A percentile compares a stretch with the other conserved stretches of the same genome.
Evolutionary conservation across 768 basidiomycete genomes (phyloP).

Genomic region (Mycena crocata): DNA sequence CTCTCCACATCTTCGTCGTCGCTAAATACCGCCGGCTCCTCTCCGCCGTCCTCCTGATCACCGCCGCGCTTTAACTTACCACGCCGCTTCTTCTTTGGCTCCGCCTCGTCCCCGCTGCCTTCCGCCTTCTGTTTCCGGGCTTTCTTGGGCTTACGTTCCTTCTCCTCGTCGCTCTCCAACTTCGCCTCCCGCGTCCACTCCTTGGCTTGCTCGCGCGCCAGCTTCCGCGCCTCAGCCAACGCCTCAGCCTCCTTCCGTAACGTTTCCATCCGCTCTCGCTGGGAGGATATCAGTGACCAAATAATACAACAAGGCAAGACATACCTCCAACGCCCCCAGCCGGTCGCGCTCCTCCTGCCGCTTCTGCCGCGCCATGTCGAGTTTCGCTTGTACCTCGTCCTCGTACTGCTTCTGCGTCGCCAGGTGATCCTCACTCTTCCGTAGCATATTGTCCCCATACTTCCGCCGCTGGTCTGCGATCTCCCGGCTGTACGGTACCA

Average conservation of each 20-base stretch:
- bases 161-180: constrained; percentile 84
- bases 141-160: constrained; percentile 72
- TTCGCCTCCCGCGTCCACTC: constrained; percentile 80
- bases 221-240: constrained; percentile 81
- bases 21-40: constrained; percentile 76
- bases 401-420: constrained; percentile 78
- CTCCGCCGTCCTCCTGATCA: constrained; percentile 66
- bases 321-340: constrained; percentile 73
- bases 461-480: constrained; percentile 90
- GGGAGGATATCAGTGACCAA: constrained; percentile 22
- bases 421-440: constrained; percentile 85
- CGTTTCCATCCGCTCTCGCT: constrained; percentile 74
- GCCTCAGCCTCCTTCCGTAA: constrained; percentile 78
- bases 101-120: constrained; percentile 65
- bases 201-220: constrained; percentile 82
- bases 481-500: constrained; percentile 86
- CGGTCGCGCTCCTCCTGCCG: constrained; percentile 85
- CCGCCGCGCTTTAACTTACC: constrained; percentile 72
- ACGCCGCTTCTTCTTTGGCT: constrained; percentile 78
- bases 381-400: constrained; percentile 73
- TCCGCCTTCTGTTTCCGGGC: constrained; percentile 64
- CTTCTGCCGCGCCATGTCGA: constrained; percentile 80
- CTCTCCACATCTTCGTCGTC: constrained; percentile 76
- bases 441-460: constrained; percentile 89
- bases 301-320: constrained; percentile 34